Evolutionary conservation across 2,329 filamentous ascomycete species (phyloP).

Genomic region (Calycina marina): DNA sequence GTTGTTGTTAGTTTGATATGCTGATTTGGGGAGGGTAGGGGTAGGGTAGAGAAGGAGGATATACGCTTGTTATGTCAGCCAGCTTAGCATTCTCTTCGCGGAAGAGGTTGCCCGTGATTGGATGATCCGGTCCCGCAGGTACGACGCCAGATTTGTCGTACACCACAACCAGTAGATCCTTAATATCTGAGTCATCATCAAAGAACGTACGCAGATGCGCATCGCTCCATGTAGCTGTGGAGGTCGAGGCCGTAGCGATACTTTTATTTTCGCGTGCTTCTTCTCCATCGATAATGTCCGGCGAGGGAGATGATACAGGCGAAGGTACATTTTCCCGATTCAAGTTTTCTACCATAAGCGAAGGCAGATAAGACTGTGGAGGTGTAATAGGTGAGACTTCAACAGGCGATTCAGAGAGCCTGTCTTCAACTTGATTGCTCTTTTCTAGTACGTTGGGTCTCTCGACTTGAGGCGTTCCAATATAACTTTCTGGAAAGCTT

Average conservation of each 20-base stretch:
- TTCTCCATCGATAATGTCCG: constrained; percentile 39
- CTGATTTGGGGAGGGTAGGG: too few species aligned
- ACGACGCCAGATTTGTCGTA: constrained; percentile 80
- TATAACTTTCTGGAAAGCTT: constrained; percentile 22
- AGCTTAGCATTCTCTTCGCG: constrained; percentile 75
- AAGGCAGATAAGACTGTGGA: constrained; percentile 40
- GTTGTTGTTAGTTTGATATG: too few species aligned
- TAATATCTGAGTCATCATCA: constrained; percentile 76
- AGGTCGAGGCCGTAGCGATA: constrained; percentile 40
- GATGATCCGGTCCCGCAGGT: constrained; percentile 71
- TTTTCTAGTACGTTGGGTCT: too few species aligned
- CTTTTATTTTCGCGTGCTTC: constrained; percentile 23
- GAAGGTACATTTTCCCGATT: constrained; percentile 54
- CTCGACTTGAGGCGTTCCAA: constrained; percentile 18
- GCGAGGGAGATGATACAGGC: constrained; percentile 47
- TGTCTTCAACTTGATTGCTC: constrained; percentile 24
- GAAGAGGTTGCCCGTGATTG: constrained; percentile 67
- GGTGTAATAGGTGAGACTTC: constrained; percentile 43
- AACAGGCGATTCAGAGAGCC: constrained; percentile 54
- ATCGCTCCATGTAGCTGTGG: constrained; percentile 69
- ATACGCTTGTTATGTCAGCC: constrained; percentile 68
- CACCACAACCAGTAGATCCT: constrained; percentile 79
- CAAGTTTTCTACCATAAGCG: constrained; percentile 55
- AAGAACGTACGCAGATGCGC: constrained; percentile 75
- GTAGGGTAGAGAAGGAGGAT: constrained; percentile 21